Percentiles rank a stretch among this genome's conserved stretches.
Evolutionary conservation across 1,284 basidiomycete species (phyloP).

Genomic region (Cutaneotrichosporon arboriforme): DNA sequence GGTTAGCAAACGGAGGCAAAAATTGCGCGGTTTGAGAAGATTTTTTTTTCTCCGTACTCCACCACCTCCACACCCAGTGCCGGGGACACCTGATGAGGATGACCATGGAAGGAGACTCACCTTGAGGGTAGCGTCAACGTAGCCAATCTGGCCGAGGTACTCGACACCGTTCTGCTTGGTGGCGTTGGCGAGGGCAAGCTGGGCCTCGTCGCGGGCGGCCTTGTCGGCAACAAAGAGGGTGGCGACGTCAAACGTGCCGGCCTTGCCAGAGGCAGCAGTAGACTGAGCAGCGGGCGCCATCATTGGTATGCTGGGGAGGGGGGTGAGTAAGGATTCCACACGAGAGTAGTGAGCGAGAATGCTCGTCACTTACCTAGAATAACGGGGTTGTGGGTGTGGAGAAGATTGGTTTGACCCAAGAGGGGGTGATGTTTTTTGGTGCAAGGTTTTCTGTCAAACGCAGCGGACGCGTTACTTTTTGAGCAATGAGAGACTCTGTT

Average conservation of each 20-base stretch:
- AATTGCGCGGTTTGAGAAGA: not conserved
- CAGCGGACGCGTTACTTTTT: not conserved
- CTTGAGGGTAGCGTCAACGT: conserved; percentile 75
- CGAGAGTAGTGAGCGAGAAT: too few species aligned
- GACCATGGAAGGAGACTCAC: conserved; percentile 24
- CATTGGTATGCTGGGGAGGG: conserved; percentile 18
- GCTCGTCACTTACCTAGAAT: not conserved
- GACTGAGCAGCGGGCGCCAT: conserved; percentile 46
- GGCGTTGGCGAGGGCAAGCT: conserved; percentile 63
- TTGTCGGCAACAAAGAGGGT: conserved; percentile 49
- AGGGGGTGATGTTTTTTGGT: not conserved
- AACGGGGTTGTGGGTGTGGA: not conserved
- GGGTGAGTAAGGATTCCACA: too few species aligned
- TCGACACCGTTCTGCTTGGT: conserved; percentile 81
- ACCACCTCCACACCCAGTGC: too few species aligned
- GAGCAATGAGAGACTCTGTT: not conserved
- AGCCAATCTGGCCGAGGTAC: conserved; percentile 69
- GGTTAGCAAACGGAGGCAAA: conserved; percentile 1
- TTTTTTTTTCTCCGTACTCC: too few species aligned
- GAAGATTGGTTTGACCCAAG: too few species aligned
- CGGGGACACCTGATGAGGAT: too few species aligned
- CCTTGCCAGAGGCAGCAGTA: conserved; percentile 36
- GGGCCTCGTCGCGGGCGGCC: conserved; percentile 61
- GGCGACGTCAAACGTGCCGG: conserved; percentile 45
- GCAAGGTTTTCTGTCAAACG: conserved; percentile 1